Evolutionary conservation across 2,329 filamentous ascomycete genomes (phyloP).

Genomic region (Stromatinia cepivora): DNA sequence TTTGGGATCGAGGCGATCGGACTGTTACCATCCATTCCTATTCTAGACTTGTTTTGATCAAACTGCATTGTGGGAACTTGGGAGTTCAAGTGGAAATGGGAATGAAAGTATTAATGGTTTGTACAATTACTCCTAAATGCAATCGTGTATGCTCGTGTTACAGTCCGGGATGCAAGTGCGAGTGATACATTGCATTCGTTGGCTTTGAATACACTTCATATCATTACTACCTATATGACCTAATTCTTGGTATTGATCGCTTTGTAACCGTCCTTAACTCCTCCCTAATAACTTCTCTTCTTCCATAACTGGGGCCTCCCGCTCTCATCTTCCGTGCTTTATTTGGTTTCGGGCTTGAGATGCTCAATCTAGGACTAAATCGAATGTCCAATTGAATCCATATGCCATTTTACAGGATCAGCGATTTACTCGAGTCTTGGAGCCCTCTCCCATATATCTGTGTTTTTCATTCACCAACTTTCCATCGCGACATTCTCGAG

Average conservation of each 20-base stretch:
- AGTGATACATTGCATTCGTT: background rate
- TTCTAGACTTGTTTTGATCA: constrained; percentile 16
- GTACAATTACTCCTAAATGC: background rate
- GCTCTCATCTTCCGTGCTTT: constrained; percentile 2
- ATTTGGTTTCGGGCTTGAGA: background rate
- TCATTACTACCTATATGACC: constrained; percentile 22
- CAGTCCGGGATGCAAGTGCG: background rate
- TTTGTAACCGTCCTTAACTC: constrained; percentile 20
- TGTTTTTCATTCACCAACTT: background rate
- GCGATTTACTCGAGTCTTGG: background rate
- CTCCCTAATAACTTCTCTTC: constrained; percentile 11
- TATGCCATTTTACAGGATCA: background rate
- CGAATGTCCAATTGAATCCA: constrained; percentile 1
- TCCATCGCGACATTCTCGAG: background rate
- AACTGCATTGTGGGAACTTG: background rate
- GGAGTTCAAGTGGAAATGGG: constrained; percentile 3
- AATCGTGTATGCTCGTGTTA: background rate
- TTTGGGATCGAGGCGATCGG: background rate
- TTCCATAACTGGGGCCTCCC: background rate
- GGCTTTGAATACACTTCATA: constrained; percentile 11
- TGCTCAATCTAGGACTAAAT: background rate
- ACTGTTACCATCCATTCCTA: constrained; percentile 10
- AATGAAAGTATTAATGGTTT: background rate
- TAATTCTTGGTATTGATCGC: constrained; percentile 20
- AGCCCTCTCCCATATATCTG: background rate